Conservation (phyloP, 2,329 filamentous ascomycete species). For the Penicillium decumbens region DNA sequence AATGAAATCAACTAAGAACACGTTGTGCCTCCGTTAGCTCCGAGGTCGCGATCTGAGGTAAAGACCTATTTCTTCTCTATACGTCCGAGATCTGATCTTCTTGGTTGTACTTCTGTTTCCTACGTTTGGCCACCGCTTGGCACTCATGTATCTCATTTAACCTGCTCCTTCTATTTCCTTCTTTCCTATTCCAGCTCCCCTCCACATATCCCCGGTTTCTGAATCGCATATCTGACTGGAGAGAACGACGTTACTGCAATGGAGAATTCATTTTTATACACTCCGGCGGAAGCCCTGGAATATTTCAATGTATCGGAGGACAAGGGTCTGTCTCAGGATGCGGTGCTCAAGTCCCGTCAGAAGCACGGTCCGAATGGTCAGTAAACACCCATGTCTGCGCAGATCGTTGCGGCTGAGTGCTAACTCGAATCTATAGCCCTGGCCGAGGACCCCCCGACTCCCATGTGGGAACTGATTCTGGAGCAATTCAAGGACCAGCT, state of each 20-base stretch:
- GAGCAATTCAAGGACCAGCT: constrained; percentile 99
- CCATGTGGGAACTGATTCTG: constrained; percentile 90
- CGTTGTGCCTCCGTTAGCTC: constrained; percentile 24
- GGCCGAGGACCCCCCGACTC: constrained; percentile 88
- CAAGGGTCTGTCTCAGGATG: constrained; percentile 48
- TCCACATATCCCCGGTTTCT: constrained; percentile 15
- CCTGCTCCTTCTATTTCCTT: constrained; percentile 1
- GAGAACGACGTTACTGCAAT: constrained; percentile 32
- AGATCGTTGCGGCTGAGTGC: constrained; percentile 7
- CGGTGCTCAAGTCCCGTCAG: constrained; percentile 44
- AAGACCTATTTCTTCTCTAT: constrained; percentile 1
- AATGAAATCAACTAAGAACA: constrained; percentile 26
- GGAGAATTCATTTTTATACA: constrained; percentile 52
- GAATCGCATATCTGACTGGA: background rate
- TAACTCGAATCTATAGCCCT: constrained; percentile 50
- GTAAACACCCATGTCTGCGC: constrained; percentile 13
- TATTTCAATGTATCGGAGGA: constrained; percentile 51
- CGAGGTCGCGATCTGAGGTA: constrained; percentile 1
- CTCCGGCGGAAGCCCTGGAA: constrained; percentile 48
- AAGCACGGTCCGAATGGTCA: constrained; percentile 55
- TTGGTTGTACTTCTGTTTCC: background rate
- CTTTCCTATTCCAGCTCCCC: constrained; percentile 14
- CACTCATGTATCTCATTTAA: constrained; percentile 16
- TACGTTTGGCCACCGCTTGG: constrained; percentile 10
- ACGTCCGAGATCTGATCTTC: background rate